Evolutionary conservation across 2,329 filamentous ascomycete genomes (phyloP).

Genomic region (Ophiosphaerella herpotricha): DNA sequence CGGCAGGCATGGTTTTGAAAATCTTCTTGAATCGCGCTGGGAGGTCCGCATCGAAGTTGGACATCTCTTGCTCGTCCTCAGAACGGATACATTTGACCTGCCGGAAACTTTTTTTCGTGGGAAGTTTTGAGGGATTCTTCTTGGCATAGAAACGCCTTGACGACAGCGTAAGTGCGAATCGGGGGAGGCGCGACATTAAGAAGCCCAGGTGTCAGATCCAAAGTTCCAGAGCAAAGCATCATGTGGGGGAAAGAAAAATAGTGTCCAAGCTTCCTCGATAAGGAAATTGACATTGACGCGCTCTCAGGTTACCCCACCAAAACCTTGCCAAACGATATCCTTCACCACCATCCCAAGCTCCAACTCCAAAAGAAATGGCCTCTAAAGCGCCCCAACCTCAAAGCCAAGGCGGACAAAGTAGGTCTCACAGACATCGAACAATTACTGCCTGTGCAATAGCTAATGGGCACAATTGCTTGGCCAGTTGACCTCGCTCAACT

Average conservation of each 20-base stretch:
- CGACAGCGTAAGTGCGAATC: not conserved
- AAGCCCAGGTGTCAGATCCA: not conserved
- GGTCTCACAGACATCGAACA: not conserved
- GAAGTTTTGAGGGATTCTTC: too few relatives aligned
- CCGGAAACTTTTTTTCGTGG: not conserved
- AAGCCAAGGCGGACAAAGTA: conserved; percentile 36
- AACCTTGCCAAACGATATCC: conserved; percentile 21
- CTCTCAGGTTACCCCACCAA: conserved; percentile 30
- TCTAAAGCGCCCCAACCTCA: conserved; percentile 29
- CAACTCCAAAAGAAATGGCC: conserved; percentile 18
- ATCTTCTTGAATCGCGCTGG: conserved; percentile 29
- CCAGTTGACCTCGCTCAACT: conserved; percentile 73
- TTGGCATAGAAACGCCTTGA: not conserved
- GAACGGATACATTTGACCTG: not conserved
- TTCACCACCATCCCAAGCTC: conserved; percentile 3
- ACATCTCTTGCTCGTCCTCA: not conserved
- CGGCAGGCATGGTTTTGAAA: conserved; percentile 33
- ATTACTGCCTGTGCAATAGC: conserved; percentile 1
- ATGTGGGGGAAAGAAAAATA: not conserved
- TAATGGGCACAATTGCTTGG: not conserved
- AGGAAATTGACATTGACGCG: conserved; percentile 12
- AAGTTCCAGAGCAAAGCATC: not conserved
- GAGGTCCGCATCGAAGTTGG: conserved; percentile 17
- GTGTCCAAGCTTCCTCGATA: conserved; percentile 6
- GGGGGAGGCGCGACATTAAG: not conserved